Percentiles rank a stretch among this genome's conserved stretches.
These are phyloP conservation scores for Nakaseomyces glabratus DNA, from an alignment of 1,139 yeast genomes.

Conservation along the genomic window DNA sequence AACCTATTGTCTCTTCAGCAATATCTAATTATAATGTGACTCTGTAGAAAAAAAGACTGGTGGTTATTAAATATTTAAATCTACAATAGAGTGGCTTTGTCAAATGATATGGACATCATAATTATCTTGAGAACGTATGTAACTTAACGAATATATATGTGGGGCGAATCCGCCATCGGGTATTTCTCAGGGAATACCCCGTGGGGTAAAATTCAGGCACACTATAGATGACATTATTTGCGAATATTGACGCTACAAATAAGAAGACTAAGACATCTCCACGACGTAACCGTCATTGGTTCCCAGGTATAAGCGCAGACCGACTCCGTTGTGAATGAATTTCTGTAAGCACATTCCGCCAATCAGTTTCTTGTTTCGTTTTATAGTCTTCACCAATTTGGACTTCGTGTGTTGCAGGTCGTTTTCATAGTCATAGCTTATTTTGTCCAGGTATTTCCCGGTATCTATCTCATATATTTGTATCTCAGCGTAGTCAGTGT, in stretches of 20 bases:
- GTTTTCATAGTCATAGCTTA: slow-evolving; percentile 11
- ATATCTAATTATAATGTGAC: too few species aligned
- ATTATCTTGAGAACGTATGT: too few species aligned
- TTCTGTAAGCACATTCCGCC: slow-evolving; percentile 7
- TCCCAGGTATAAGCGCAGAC: slow-evolving; percentile 17
- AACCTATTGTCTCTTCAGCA: too few species aligned
- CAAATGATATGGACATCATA: too few species aligned
- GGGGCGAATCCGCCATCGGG: too few species aligned
- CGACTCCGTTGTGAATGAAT: slow-evolving; percentile 13
- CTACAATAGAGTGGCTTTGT: too few species aligned
- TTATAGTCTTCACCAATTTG: not conserved
- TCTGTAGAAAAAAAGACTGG: too few species aligned
- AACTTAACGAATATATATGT: too few species aligned
- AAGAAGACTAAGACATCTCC: slow-evolving; percentile 1
- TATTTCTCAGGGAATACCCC: too few species aligned
- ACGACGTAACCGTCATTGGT: slow-evolving; percentile 11
- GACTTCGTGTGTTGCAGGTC: slow-evolving; percentile 6
- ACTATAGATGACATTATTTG: not conserved
- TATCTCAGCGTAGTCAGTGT: slow-evolving; percentile 68
- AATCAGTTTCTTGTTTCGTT: slow-evolving; percentile 6
- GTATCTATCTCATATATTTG: slow-evolving; percentile 52
- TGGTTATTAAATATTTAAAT: too few species aligned
- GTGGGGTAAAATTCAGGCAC: too few species aligned
- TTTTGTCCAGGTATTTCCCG: slow-evolving; percentile 40
- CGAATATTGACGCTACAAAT: not conserved